Percentiles rank a stretch among this genome's conserved stretches.
These are phyloP conservation scores for Lactifluus hygrophoroides DNA, from an alignment of 768 basidiomycete species.

Conservation along the genomic window DNA sequence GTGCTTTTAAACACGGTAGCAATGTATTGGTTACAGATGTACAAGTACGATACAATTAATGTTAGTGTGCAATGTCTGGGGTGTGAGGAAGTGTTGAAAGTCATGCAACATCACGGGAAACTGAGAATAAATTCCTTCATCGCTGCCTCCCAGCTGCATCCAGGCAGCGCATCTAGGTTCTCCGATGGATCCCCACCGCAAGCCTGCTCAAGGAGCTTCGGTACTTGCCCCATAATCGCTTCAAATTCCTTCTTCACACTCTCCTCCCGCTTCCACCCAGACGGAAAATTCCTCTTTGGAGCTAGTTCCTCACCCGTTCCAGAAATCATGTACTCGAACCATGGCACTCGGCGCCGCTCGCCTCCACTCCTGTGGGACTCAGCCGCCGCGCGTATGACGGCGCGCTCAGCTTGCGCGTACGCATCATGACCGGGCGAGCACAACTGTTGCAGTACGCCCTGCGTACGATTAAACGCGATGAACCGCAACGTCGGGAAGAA, in stretches of 20 bases:
- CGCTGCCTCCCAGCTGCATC: constrained; percentile 50
- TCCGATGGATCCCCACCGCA: constrained; percentile 38
- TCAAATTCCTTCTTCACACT: constrained; percentile 24
- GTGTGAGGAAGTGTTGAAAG: too few relatives aligned
- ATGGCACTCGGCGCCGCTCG: constrained; percentile 3
- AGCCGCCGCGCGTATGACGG: constrained; percentile 32
- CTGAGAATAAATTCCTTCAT: constrained; percentile 58
- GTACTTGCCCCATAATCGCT: constrained; percentile 29
- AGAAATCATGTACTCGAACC: constrained; percentile 12
- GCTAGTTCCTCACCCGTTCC: constrained; percentile 1
- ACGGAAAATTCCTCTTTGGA: constrained; percentile 4
- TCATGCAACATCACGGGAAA: constrained; percentile 42
- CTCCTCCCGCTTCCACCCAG: constrained; percentile 20
- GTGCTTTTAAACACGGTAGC: not conserved
- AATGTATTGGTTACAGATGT: not conserved
- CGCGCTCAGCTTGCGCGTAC: constrained; percentile 37
- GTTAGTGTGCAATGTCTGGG: not conserved
- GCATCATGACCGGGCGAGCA: constrained; percentile 32
- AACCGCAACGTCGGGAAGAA: constrained; percentile 43
- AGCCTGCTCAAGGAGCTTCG: constrained; percentile 26
- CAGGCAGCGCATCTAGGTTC: constrained; percentile 30
- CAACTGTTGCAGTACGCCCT: constrained; percentile 28
- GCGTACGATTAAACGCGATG: constrained; percentile 42
- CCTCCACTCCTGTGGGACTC: not conserved
- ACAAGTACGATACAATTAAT: not conserved